Evolutionary conservation across 768 basidiomycete species (phyloP).

Genomic region (Boletus subcaerulescens): DNA sequence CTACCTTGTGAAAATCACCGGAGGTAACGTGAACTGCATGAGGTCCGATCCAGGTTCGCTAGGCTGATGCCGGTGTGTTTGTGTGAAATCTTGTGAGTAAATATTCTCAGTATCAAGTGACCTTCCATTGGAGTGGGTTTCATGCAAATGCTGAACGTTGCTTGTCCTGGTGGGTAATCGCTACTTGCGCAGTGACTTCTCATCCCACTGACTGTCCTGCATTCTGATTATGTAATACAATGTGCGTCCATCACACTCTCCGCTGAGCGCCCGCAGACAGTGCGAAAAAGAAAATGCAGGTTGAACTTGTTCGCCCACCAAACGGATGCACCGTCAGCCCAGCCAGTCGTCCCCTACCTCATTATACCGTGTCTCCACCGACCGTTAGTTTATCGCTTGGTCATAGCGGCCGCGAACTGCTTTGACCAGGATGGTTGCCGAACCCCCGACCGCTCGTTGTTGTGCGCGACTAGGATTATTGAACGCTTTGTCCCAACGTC

Average conservation of each 20-base stretch:
- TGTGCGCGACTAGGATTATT: not conserved
- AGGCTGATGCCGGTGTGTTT: not conserved
- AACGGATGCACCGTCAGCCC: not conserved
- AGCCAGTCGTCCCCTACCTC: not conserved
- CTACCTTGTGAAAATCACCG: slow-evolving; percentile 21
- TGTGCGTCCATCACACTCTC: not conserved
- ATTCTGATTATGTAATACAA: slow-evolving; percentile 11
- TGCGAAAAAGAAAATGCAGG: not conserved
- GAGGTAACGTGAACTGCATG: slow-evolving; percentile 13
- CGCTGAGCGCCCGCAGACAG: not conserved
- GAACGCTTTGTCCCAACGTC: slow-evolving; percentile 12
- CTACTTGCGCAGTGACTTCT: not conserved
- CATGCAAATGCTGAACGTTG: not conserved
- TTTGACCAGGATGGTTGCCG: slow-evolving; percentile 3
- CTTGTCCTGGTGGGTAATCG: not conserved
- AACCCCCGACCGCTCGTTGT: not conserved
- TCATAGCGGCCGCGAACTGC: not conserved
- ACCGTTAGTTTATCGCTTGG: not conserved
- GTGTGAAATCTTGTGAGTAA: slow-evolving; percentile 11
- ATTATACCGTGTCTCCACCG: not conserved
- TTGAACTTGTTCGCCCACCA: slow-evolving; percentile 5
- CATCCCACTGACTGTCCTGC: not conserved
- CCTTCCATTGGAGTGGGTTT: not conserved
- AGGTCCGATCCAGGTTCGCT: slow-evolving; percentile 6
- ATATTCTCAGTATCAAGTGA: not conserved